Percentiles rank a stretch among this genome's conserved stretches.
Conservation (phyloP, 805 yeast species). For the Blastobotrys muscicola region DNA sequence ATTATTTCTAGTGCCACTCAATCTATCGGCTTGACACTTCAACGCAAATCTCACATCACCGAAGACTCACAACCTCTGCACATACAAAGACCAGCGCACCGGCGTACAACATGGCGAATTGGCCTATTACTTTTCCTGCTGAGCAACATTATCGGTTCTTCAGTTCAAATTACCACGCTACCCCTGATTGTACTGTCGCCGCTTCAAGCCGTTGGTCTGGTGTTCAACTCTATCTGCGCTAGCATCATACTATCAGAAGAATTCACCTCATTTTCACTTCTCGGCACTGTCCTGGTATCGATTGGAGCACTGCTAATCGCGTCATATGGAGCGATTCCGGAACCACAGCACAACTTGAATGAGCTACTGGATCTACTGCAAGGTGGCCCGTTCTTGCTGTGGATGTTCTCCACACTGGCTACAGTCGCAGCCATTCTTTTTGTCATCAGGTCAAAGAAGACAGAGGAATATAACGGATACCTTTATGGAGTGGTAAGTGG, state of each 20-base stretch:
- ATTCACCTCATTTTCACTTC: constrained; percentile 46
- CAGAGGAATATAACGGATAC: constrained; percentile 39
- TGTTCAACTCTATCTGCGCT: constrained; percentile 73
- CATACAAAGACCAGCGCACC: constrained; percentile 23
- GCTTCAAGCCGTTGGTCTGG: constrained; percentile 78
- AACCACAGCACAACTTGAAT: constrained; percentile 42
- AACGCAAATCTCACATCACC: constrained; percentile 62
- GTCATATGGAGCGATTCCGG: constrained; percentile 51
- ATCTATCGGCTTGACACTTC: constrained; percentile 72
- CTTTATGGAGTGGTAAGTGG: constrained; percentile 65
- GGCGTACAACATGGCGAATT: constrained; percentile 52
- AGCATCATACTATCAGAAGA: constrained; percentile 56
- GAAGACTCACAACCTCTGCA: constrained; percentile 28
- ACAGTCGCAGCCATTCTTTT: constrained; percentile 24
- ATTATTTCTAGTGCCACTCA: constrained; percentile 69
- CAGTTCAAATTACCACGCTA: constrained; percentile 73
- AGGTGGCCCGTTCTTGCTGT: constrained; percentile 42
- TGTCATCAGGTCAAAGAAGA: background rate
- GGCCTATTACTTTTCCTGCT: constrained; percentile 64
- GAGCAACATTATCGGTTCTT: constrained; percentile 71
- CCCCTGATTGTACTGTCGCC: constrained; percentile 78
- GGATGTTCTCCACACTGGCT: constrained; percentile 39
- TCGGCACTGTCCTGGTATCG: constrained; percentile 61
- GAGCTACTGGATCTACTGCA: constrained; percentile 36
- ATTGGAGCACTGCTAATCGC: constrained; percentile 74